Evolutionary conservation across 129 eudicot species (phyloP).

Genomic region (Tagetes patula): DNA sequence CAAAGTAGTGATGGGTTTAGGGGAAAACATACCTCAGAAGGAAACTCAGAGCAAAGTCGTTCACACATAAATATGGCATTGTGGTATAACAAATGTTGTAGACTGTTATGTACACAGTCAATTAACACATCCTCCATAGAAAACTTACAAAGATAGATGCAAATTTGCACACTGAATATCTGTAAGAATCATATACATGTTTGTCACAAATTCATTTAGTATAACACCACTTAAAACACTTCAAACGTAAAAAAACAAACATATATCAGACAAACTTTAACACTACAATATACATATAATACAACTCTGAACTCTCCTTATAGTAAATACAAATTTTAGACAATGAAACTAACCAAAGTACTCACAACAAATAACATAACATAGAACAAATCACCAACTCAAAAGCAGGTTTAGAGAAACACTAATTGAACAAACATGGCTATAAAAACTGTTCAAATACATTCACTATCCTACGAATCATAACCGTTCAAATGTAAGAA

Average conservation of each 20-base stretch:
- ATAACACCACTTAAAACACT: background rate
- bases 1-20: background rate
- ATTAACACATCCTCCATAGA: conserved; percentile 71
- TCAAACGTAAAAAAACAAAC: conserved; percentile 18
- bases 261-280: conserved; percentile 8
- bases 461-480: too few relatives aligned
- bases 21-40: conserved; percentile 64
- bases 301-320: conserved; percentile 12
- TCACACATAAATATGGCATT: conserved; percentile 91
- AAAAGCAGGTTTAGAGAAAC: background rate
- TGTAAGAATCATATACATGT: background rate
- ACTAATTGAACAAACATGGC: conserved; percentile 19
- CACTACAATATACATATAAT: conserved; percentile 5
- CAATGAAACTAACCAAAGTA: background rate
- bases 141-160: conserved; percentile 18
- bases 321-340: background rate
- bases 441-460: background rate
- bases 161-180: conserved; percentile 10
- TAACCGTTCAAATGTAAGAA: conserved; percentile 1
- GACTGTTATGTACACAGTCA: conserved; percentile 71
- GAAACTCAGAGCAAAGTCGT: conserved; percentile 94
- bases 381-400: too few relatives aligned
- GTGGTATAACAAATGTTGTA: conserved; percentile 57
- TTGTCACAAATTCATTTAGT: conserved; percentile 6
- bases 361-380: too few relatives aligned